Evolutionary conservation across 2,329 filamentous ascomycete genomes (phyloP).

Genomic region (Plenodomus biglobosus): DNA sequence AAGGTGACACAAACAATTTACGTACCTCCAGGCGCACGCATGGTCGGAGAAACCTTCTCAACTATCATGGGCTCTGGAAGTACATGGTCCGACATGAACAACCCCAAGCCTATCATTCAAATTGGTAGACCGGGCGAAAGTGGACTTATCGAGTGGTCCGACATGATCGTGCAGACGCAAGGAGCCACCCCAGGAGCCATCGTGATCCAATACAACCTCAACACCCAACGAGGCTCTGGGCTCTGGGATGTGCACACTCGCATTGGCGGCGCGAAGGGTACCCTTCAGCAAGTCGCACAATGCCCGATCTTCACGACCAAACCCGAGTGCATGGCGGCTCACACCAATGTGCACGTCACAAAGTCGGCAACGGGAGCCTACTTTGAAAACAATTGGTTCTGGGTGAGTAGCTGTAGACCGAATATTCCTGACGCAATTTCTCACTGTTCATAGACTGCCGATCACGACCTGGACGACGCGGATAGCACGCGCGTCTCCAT

Average conservation of each 20-base stretch:
- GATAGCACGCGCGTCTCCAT: conserved; percentile 75
- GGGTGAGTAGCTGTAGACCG: conserved; percentile 48
- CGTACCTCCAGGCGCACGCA: conserved; percentile 69
- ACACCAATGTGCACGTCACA: conserved; percentile 56
- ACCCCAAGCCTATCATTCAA: conserved; percentile 66
- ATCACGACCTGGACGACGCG: conserved; percentile 82
- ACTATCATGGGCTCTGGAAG: conserved; percentile 77
- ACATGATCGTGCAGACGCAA: conserved; percentile 71
- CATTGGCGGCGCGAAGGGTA: conserved; percentile 78
- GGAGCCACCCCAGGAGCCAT: conserved; percentile 70
- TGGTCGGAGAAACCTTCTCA: conserved; percentile 84
- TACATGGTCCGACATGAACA: conserved; percentile 50
- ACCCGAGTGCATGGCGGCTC: conserved; percentile 70
- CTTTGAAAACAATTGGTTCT: conserved; percentile 90
- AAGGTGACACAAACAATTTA: conserved; percentile 59
- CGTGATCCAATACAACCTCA: conserved; percentile 74
- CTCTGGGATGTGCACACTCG: conserved; percentile 90
- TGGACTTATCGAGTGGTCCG: conserved; percentile 70
- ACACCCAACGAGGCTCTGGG: conserved; percentile 52
- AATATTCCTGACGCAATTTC: not conserved
- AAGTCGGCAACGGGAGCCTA: conserved; percentile 63
- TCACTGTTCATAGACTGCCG: conserved; percentile 59
- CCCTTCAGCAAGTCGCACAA: conserved; percentile 71
- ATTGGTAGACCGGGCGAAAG: conserved; percentile 66
- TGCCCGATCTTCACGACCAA: conserved; percentile 71